Base-by-base conservation (phyloP, 192 early-diverging fungal species). In the Linnemannia zychae region DNA sequence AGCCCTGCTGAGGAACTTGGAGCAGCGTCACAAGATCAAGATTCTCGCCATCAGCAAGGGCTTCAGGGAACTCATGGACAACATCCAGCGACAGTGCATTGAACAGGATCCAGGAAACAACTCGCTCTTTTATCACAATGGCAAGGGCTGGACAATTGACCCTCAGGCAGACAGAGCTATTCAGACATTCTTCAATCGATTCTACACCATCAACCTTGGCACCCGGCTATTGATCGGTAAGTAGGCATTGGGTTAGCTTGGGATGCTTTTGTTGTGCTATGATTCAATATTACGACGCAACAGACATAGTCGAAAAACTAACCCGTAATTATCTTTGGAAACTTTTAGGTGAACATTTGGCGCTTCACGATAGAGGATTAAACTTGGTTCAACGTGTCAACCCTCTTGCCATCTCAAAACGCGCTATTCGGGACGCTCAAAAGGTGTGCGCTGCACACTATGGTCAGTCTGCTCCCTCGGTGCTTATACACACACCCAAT, bases 341-440 rank as follows among this genome's bases (percentile, higher is more conserved):
- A 12, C 31, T 31, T 3, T 67, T 70, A 81, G 82, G 90, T 69
- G 91, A 93, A 75, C 89, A 93, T 63, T 79, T 92, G 34, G 89
- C 91, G 4, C 88, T 93, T 57, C 89, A 90, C 67, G 92, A 92
- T 60, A 86, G 90, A 24, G 83, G 88, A 47, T 77, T 87, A 74
- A 93, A 91, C 75, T 86, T 93, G n/a, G 90, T 93, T n/a, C 89
- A 88, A 77, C 88, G 90, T 20, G 88, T 92, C 57, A 88, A 90
- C 75, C 92, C 92, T 22, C 78, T 91, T 47, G 82, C 87, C 11
- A 89, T 92, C 49, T 90, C 92, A 53, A 87, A 84, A 46, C 86
- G 86, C 16, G 92, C 91, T 6, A 91, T 90, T 11, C 87, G 71
- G 47, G 90, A 91, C 47, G 90, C 89, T 15, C 83, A 88, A 71